Percentiles rank a stretch among this genome's conserved stretches.
phyloP scores from a whole-genome alignment of 78 protist genomes.

The Dictyostelium capitatum region DNA sequence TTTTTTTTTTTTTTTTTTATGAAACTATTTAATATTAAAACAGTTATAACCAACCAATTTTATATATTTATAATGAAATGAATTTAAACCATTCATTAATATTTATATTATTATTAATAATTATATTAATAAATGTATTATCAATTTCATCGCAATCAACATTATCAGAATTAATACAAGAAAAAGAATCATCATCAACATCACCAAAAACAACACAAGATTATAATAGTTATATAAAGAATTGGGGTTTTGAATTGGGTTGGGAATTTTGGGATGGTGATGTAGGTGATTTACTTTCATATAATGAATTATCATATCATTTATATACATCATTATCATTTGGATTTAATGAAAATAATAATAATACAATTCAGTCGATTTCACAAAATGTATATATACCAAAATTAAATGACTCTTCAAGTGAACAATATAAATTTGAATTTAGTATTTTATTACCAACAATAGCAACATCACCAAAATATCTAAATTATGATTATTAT shows the following conservation, averaged over 20 bases:
- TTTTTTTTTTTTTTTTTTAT: no score
- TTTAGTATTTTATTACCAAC: conserved; percentile 6
- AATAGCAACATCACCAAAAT: background rate
- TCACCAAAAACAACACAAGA: background rate
- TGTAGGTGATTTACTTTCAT: background rate
- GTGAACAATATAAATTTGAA: background rate
- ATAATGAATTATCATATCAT: background rate
- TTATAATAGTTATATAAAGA: conserved; percentile 6
- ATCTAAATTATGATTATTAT: background rate
- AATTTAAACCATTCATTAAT: no score
- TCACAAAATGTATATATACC: background rate
- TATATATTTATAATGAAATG: no score
- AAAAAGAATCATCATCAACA: background rate
- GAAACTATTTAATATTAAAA: no score
- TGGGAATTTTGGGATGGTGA: background rate
- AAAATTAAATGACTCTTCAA: background rate
- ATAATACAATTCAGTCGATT: background rate
- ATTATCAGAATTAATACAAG: no score
- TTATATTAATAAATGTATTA: no score
- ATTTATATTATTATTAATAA: no score
- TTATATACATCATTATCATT: background rate
- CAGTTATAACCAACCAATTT: no score
- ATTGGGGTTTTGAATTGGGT: conserved; percentile 13
- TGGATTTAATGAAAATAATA: background rate
- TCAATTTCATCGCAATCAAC: background rate